phyloP scores from a whole-genome alignment of 768 basidiomycete genomes.

The Lactifluus echinatus region DNA sequence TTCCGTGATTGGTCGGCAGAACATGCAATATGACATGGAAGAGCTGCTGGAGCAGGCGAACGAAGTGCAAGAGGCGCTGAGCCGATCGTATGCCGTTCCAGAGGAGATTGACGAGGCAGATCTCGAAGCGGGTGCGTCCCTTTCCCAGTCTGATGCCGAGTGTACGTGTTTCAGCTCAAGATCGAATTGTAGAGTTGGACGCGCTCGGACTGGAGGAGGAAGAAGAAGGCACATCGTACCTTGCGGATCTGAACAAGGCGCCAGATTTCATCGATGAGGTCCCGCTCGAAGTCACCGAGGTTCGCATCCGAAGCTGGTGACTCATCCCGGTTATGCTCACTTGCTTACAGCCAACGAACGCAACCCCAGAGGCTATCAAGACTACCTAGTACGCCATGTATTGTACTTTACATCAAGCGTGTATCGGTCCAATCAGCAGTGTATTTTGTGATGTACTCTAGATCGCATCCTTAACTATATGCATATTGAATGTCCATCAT shows the following conservation, averaged over 20 bases:
- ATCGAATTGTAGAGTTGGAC: slow-evolving; percentile 63
- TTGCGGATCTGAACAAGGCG: slow-evolving; percentile 74
- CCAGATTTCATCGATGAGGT: slow-evolving; percentile 92
- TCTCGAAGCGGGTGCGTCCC: slow-evolving; percentile 76
- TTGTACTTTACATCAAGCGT: neutral
- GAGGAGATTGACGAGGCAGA: slow-evolving; percentile 98
- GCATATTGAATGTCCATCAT: neutral
- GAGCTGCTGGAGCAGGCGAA: slow-evolving; percentile 95
- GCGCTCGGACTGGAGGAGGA: slow-evolving; percentile 89
- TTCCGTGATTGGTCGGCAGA: slow-evolving; percentile 35
- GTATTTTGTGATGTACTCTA: slow-evolving; percentile 9
- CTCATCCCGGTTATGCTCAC: neutral
- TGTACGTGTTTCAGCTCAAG: neutral
- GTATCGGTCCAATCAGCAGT: neutral
- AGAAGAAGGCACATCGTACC: slow-evolving; percentile 84
- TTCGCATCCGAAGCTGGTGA: slow-evolving; percentile 25
- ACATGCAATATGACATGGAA: slow-evolving; percentile 97
- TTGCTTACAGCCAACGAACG: neutral
- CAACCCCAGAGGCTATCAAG: slow-evolving; percentile 24
- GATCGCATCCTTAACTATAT: slow-evolving; percentile 3
- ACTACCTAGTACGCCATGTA: slow-evolving; percentile 22
- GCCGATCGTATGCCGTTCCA: slow-evolving; percentile 90
- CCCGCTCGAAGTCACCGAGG: slow-evolving; percentile 63
- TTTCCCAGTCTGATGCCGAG: neutral
- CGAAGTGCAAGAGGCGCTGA: slow-evolving; percentile 92